Percentiles rank a stretch among this genome's conserved stretches.
These are phyloP conservation scores for Aspergillus sp. DNA, from an alignment of 2,329 filamentous ascomycete species.

Conservation along the genomic window DNA sequence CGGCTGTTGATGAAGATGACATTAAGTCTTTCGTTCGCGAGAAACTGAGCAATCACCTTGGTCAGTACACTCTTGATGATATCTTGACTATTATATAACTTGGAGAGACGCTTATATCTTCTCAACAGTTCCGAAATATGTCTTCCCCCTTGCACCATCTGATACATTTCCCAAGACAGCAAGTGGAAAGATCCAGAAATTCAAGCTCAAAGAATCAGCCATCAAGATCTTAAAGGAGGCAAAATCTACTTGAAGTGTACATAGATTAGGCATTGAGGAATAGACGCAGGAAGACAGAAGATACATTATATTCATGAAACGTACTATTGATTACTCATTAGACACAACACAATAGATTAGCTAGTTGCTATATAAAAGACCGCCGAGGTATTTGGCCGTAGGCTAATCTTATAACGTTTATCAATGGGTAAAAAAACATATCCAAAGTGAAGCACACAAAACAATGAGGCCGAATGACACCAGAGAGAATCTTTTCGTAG, in stretches of 20 bases:
- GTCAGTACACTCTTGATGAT: slow-evolving; percentile 30
- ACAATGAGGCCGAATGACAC: neutral
- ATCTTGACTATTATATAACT: too few relatives aligned
- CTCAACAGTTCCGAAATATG: slow-evolving; percentile 62
- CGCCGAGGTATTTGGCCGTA: too few relatives aligned
- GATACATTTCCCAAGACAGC: slow-evolving; percentile 86
- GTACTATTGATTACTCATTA: neutral
- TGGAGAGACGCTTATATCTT: neutral
- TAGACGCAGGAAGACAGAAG: neutral
- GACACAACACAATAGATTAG: neutral
- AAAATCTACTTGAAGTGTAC: neutral
- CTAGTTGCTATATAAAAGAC: too few relatives aligned
- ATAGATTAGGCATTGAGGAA: neutral
- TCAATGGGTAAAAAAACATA: neutral
- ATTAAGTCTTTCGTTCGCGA: slow-evolving; percentile 64
- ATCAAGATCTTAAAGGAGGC: slow-evolving; percentile 39
- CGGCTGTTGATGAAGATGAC: slow-evolving; percentile 37
- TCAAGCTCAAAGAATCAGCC: slow-evolving; percentile 65
- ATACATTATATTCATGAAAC: neutral
- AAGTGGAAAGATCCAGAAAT: slow-evolving; percentile 96
- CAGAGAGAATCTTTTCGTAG: neutral
- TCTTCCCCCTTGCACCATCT: slow-evolving; percentile 62
- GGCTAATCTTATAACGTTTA: too few relatives aligned
- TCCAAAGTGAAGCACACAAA: neutral
- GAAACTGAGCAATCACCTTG: slow-evolving; percentile 62